Percentiles rank a stretch among this genome's conserved stretches.
Conservation (phyloP, 495 filamentous ascomycete genomes). For the Arthonia radiata region DNA sequence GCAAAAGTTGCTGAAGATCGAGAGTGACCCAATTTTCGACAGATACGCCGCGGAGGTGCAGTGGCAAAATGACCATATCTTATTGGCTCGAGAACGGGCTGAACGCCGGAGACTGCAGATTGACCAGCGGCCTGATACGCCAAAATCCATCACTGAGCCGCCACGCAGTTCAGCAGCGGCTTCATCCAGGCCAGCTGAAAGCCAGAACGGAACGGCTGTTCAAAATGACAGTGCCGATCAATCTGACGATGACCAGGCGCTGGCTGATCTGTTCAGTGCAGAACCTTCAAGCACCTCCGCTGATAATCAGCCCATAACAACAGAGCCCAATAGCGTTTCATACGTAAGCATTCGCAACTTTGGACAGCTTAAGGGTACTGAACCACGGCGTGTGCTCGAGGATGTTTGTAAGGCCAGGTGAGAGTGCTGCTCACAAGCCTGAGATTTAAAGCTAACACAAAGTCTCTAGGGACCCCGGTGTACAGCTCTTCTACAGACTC, state of each 20-base stretch:
- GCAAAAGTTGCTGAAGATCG: slow-evolving; percentile 47
- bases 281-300: slow-evolving; percentile 27
- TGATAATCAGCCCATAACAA: slow-evolving; percentile 13
- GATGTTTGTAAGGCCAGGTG: slow-evolving; percentile 69
- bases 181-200: too few species aligned
- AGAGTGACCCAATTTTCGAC: slow-evolving; percentile 73
- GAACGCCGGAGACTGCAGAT: slow-evolving; percentile 10
- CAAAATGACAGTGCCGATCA: slow-evolving; percentile 16
- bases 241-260: slow-evolving; percentile 7
- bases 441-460: slow-evolving; percentile 6
- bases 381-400: slow-evolving; percentile 47
- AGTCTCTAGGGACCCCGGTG: slow-evolving; percentile 32
- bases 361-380: slow-evolving; percentile 50
- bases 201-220: slow-evolving; percentile 20
- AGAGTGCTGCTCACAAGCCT: slow-evolving; percentile 6
- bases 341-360: slow-evolving; percentile 51
- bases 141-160: not conserved
- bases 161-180: too few species aligned
- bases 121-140: not conserved
- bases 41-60: slow-evolving; percentile 41
- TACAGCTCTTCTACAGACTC: slow-evolving; percentile 36
- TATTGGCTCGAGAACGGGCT: slow-evolving; percentile 34
- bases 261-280: slow-evolving; percentile 20
- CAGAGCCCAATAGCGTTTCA: slow-evolving; percentile 20
- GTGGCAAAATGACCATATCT: slow-evolving; percentile 43